phyloP scores from a whole-genome alignment of 176 grass and related monocot species.

The Elymus sibiricus region DNA sequence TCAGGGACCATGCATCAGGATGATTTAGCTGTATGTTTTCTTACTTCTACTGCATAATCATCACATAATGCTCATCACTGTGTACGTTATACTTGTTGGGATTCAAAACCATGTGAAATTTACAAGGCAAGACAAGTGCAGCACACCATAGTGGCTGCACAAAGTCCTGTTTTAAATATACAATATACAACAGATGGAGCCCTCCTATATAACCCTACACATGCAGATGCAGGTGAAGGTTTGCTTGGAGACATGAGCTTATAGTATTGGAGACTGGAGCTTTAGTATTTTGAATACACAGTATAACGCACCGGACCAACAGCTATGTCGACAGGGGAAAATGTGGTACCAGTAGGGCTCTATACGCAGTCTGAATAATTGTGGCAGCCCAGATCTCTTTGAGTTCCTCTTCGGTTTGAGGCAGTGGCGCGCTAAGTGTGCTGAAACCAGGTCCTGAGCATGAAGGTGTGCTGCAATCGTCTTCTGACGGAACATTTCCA shows the following conservation, averaged over 20 bases:
- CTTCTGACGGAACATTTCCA: slow-evolving; percentile 34
- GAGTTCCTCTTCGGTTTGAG: slow-evolving; percentile 48
- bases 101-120: not conserved
- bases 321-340: no score
- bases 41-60: not conserved
- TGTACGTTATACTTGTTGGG: not conserved
- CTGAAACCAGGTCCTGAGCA: slow-evolving; percentile 32
- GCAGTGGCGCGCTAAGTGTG: slow-evolving; percentile 24
- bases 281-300: no score
- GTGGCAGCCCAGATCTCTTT: slow-evolving; percentile 70
- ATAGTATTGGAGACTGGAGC: not conserved
- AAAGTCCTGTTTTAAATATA: not conserved
- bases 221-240: not conserved
- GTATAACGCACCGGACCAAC: no score
- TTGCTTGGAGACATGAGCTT: not conserved
- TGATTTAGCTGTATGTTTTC: not conserved
- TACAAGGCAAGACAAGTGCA: not conserved
- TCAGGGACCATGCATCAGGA: not conserved
- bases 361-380: slow-evolving; percentile 83
- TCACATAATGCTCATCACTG: not conserved
- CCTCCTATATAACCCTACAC: not conserved
- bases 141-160: not conserved
- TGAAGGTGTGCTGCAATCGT: slow-evolving; percentile 24
- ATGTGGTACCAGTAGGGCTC: slow-evolving; percentile 90
- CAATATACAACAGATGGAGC: not conserved